These are phyloP conservation scores for Plectosphaerella sp. DNA, from an alignment of 2,329 filamentous ascomycete species.

Conservation along the genomic window DNA sequence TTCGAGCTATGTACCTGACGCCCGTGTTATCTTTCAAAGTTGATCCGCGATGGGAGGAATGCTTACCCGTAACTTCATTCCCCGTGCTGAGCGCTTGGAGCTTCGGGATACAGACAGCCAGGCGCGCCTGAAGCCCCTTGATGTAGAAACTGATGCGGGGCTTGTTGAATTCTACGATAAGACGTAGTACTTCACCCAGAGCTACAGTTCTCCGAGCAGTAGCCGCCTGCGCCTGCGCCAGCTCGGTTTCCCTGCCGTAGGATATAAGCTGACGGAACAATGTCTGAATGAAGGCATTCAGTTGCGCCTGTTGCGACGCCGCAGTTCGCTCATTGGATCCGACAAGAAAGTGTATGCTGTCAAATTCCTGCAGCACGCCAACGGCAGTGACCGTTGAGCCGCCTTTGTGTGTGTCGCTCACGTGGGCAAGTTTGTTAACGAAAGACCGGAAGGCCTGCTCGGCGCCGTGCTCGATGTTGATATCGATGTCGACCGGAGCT, in stretches of 20 bases:
- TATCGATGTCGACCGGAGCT: neutral
- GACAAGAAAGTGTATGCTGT: constrained; percentile 22
- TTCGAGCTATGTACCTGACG: neutral
- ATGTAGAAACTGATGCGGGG: constrained; percentile 2
- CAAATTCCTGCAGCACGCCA: constrained; percentile 19
- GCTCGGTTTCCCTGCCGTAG: neutral
- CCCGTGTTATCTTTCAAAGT: neutral
- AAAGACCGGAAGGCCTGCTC: constrained; percentile 20
- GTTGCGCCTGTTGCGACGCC: neutral
- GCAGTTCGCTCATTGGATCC: constrained; percentile 19
- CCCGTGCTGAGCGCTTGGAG: neutral
- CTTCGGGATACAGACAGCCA: neutral
- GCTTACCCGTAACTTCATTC: neutral
- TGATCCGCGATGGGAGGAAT: neutral
- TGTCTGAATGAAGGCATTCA: neutral
- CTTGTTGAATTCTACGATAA: constrained; percentile 3
- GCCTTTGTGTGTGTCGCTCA: constrained; percentile 22
- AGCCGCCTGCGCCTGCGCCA: neutral
- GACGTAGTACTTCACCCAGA: neutral
- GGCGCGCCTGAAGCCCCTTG: neutral
- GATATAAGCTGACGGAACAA: neutral
- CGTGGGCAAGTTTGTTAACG: constrained; percentile 22
- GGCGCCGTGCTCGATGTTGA: constrained; percentile 5
- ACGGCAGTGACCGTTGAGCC: constrained; percentile 25
- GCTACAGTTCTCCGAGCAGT: neutral